Conservation (phyloP, 148 eudicot genomes). For the Polygonum maritimum region DNA sequence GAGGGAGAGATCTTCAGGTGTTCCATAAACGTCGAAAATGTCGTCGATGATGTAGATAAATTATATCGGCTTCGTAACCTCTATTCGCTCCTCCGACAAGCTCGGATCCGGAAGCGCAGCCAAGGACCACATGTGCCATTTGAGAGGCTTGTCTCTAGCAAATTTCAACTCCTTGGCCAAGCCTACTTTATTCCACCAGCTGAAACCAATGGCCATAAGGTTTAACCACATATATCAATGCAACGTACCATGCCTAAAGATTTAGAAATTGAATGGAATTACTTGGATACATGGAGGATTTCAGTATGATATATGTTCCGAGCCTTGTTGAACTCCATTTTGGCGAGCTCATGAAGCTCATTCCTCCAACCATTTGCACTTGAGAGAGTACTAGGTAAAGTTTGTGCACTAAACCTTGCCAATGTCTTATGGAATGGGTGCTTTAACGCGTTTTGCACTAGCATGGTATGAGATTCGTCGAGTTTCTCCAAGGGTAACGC, state of each 20-base stretch:
- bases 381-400: background rate
- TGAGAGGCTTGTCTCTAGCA: conserved; percentile 47
- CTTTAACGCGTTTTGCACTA: conserved; percentile 19
- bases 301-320: conserved; percentile 23
- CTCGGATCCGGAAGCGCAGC: conserved; percentile 31
- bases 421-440: conserved; percentile 28
- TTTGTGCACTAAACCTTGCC: conserved; percentile 19
- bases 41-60: conserved; percentile 63
- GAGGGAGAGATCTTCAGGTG: conserved; percentile 36
- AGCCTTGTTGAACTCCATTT: conserved; percentile 19
- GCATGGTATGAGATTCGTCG: conserved; percentile 12
- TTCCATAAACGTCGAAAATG: conserved; percentile 56
- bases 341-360: conserved; percentile 15
- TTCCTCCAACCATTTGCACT: conserved; percentile 11
- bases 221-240: background rate
- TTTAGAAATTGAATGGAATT: conserved; percentile 1
- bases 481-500: conserved; percentile 5
- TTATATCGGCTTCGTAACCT: conserved; percentile 46
- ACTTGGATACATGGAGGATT: conserved; percentile 38
- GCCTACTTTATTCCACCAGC: conserved; percentile 56
- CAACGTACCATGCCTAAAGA: background rate
- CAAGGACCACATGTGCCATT: conserved; percentile 76
- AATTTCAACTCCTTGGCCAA: conserved; percentile 34
- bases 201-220: background rate
- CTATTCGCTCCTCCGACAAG: conserved; percentile 32